Evolutionary conservation across 768 basidiomycete species (phyloP).

Genomic region (Rhodocollybia butyracea): DNA sequence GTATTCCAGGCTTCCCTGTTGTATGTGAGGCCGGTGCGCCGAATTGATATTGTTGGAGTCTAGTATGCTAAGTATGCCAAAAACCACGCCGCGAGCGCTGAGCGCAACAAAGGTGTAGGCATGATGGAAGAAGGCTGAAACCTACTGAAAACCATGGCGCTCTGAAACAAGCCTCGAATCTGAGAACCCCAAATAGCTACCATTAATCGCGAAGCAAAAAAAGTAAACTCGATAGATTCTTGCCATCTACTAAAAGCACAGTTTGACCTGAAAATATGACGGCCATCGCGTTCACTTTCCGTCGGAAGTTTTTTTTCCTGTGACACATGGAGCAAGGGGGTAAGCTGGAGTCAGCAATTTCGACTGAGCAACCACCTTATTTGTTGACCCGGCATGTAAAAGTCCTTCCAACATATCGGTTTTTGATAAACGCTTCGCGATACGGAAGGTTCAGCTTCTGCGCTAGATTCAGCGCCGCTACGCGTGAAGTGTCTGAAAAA

Average conservation of each 20-base stretch:
- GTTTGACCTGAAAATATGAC: constrained; percentile 91
- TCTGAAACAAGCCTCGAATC: too few species aligned
- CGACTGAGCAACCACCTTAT: constrained; percentile 68
- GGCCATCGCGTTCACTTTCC: constrained; percentile 98
- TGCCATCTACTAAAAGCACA: constrained; percentile 94
- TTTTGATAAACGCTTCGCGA: constrained; percentile 98
- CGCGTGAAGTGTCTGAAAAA: constrained; percentile 87
- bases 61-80: too few species aligned
- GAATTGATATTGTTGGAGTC: too few species aligned
- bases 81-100: too few species aligned
- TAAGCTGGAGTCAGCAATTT: background rate
- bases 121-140: too few species aligned
- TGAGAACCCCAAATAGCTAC: constrained; percentile 24
- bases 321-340: too few species aligned
- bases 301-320: constrained; percentile 90
- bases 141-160: too few species aligned
- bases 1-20: too few species aligned
- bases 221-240: constrained; percentile 16
- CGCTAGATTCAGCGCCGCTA: constrained; percentile 93
- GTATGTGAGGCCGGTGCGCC: too few species aligned
- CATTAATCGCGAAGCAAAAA: background rate
- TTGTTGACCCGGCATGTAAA: constrained; percentile 99
- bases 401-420: constrained; percentile 95
- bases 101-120: too few species aligned
- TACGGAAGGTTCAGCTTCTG: constrained; percentile 89